Conservation (phyloP, 768 basidiomycete genomes). For the Coprinopsis strossmayeri region DNA sequence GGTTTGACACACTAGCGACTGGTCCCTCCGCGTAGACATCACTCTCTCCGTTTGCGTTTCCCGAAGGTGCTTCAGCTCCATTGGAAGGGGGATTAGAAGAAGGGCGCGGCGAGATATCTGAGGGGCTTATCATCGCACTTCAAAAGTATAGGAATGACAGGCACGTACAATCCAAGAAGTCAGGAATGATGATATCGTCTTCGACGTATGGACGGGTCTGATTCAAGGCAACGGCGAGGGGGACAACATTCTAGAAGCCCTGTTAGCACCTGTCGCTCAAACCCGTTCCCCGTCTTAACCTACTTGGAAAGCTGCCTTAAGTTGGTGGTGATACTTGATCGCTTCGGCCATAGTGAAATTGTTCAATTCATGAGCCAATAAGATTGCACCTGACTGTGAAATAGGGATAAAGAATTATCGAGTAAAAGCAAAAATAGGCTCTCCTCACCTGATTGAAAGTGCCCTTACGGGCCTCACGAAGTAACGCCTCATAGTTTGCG, state of each 20-base stretch:
- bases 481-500: constrained; percentile 47
- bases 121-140: no score
- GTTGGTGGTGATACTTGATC: constrained; percentile 39
- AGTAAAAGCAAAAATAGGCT: neutral
- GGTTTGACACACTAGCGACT: no score
- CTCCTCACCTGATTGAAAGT: constrained; percentile 29
- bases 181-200: neutral
- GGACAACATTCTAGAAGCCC: constrained; percentile 37
- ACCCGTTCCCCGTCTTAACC: constrained; percentile 11
- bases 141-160: neutral
- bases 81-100: no score
- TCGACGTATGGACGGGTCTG: constrained; percentile 48
- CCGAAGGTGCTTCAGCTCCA: no score
- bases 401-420: neutral
- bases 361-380: constrained; percentile 54
- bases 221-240: constrained; percentile 46
- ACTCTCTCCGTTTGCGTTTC: no score
- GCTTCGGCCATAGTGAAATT: constrained; percentile 59
- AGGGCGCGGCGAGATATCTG: no score
- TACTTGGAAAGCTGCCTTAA: constrained; percentile 42
- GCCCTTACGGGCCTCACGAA: constrained; percentile 38
- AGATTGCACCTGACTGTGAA: constrained; percentile 39
- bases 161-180: constrained; percentile 2
- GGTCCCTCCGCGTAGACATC: no score
- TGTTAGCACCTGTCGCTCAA: neutral